Base-by-base conservation (phyloP, 2,329 filamentous ascomycete species). In the Drechslera avenae region DNA sequence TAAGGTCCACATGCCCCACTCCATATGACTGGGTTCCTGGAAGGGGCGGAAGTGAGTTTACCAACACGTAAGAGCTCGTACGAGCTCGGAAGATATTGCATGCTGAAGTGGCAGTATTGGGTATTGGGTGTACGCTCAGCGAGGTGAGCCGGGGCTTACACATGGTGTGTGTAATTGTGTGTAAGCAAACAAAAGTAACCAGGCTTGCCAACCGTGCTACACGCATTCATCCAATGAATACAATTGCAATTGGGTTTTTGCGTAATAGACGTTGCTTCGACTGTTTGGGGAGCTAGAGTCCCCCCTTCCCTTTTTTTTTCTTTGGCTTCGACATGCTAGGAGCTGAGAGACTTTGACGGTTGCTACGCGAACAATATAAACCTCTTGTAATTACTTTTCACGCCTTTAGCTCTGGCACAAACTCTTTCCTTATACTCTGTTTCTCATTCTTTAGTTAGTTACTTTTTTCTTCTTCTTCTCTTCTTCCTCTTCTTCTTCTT, bases 1-100 rank as follows among this genome's bases (percentile, higher is more conserved):
- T 9, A 18, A 18, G n/a, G 28, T 19, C 43, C 19, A 26, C 50
- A 52, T 39, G 52, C 45, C 55, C 46, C 42, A 51, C 47, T 51
- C 52, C 50, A 52, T 31, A 46, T 41, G 26, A 47, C 3, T 13
- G 34, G 21, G 30, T 26, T 18, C 37, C 18, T 19, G 37, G 19
- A 43, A 31, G 32, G 23, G 34, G 28, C 39, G 31, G 44, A 41
- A 33, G 39, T 28, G 16, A 16, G 19, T 9, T 16, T 16, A 14
- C 37, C 19, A 37, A 39, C 17, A 21, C 39, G 31, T 28, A 34
- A 14, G 34, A 34, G 28, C 7, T 40, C 21, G 40, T 40, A 50
- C 36, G 36, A 46, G 19, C 19, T 23, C 14, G 21, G 19, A 23
- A 40, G 47, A 36, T 30, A 4, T 21, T 50, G 41, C 40, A 46